Conservation (phyloP, 1,284 basidiomycete genomes). For the Malassezia nana region DNA sequence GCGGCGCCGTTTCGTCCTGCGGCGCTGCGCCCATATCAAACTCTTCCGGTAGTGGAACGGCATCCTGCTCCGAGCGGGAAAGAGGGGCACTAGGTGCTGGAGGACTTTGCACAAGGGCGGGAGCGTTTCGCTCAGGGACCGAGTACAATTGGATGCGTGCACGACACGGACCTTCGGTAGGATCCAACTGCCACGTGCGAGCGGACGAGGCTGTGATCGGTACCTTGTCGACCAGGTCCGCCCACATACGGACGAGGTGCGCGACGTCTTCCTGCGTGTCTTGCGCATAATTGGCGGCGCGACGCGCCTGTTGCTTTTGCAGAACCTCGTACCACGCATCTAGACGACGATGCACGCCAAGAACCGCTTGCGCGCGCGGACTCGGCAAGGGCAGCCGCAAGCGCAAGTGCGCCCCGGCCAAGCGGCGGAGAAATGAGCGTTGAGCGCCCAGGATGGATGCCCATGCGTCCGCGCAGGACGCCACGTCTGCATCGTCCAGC, state of each 20-base stretch:
- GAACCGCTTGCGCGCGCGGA: not conserved
- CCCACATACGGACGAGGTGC: constrained; percentile 1
- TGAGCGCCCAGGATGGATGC: not conserved
- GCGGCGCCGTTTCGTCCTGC: not conserved
- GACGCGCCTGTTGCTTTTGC: constrained; percentile 21
- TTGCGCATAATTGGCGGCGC: constrained; percentile 25
- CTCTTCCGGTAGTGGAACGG: not conserved
- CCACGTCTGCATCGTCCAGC: not conserved
- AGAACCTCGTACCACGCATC: constrained; percentile 30
- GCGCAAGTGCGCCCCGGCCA: constrained; percentile 25
- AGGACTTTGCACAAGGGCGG: not conserved
- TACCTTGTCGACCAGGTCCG: not conserved
- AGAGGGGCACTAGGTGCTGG: not conserved
- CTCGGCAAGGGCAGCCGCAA: not conserved
- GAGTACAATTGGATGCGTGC: constrained; percentile 36
- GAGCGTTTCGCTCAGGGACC: constrained; percentile 13
- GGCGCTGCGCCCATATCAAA: not conserved
- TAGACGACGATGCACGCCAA: constrained; percentile 27
- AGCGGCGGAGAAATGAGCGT: not conserved
- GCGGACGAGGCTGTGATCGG: not conserved
- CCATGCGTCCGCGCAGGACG: constrained; percentile 3
- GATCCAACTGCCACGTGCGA: constrained; percentile 31
- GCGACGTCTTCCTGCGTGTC: constrained; percentile 28
- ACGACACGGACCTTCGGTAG: constrained; percentile 42
- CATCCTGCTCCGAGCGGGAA: constrained; percentile 1